Percentiles rank a stretch among this genome's conserved stretches.
These are phyloP conservation scores for Anaeramoeba flamelloides DNA, from an alignment of 78 protist genomes.

Conservation along the genomic window DNA sequence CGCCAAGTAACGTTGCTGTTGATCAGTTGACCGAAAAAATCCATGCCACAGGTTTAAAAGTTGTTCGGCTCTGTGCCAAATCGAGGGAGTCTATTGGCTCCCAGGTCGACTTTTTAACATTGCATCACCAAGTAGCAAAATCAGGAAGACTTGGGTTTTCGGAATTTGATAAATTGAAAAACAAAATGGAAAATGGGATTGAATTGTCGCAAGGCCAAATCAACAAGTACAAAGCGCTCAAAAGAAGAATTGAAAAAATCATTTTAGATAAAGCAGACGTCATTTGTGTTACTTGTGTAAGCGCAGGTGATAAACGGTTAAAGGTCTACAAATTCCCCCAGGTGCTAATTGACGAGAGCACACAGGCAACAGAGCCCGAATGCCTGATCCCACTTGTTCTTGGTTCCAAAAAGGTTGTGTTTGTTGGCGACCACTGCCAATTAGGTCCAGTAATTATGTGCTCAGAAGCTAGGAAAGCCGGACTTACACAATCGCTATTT, in stretches of 20 bases:
- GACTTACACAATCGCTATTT: constrained; percentile 82
- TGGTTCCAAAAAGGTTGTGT: constrained; percentile 76
- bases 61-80: constrained; percentile 86
- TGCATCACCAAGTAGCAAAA: constrained; percentile 63
- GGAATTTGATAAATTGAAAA: not conserved
- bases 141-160: not conserved
- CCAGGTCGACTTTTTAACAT: constrained; percentile 68
- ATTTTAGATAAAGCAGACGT: constrained; percentile 82
- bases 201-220: not conserved
- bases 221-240: not conserved
- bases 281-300: constrained; percentile 88
- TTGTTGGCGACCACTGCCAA: constrained; percentile 89
- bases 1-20: constrained; percentile 98
- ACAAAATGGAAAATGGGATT: not conserved
- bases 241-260: constrained; percentile 7
- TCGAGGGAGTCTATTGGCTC: constrained; percentile 75
- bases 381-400: constrained; percentile 78
- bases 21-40: constrained; percentile 78
- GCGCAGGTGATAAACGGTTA: constrained; percentile 97
- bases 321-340: constrained; percentile 44
- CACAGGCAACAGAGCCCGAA: constrained; percentile 90
- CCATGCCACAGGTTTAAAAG: constrained; percentile 75
- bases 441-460: constrained; percentile 94
- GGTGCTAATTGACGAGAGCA: constrained; percentile 90
- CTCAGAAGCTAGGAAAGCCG: constrained; percentile 85